Evolutionary conservation across 2,329 filamentous ascomycete genomes (phyloP), one percentile per base, ranked within the genome.

Genomic region (Exophiala lecanii-corni): DNA sequence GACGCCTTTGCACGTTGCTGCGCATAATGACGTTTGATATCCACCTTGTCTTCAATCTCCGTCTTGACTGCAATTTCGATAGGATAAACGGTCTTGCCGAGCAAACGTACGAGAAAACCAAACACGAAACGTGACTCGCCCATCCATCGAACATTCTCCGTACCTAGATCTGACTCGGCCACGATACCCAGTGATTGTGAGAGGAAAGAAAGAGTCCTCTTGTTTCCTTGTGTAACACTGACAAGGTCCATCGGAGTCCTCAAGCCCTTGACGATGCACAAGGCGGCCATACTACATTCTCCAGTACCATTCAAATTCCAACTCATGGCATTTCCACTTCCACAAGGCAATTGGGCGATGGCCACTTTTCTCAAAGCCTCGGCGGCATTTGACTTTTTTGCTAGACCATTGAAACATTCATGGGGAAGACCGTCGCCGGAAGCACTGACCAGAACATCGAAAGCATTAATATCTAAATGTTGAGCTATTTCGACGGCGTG

Each of bases 371-470:
- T 69, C 47, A 98, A 68, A 0, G 91, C 92, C 42, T 75, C 75
- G 21, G 74, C 71, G 15, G 89, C 89, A 64, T 96, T 86, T 3
- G 74, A 60, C 28, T 88, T 81, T 64, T 80, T 83, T 10, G 79
- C 89, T 21, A 98, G 69, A 0, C 92, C 92, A 60, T 98, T 97
- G 71, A 96, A 95, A 6, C 95, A 84, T 65, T 98, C 92, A 61
- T 95, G 84, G 0, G 88, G 84, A 28, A 95, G 73, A 7, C 92
- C 92, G 57, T 98, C 92, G 3, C 92, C 92, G 1, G 91, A 96
- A 60, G 88, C 92, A 50, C 87, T 86, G 18, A 91, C 81, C 10
- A 97, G 76, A 6, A 89, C 83, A 66, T 98, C 92, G 63, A 81
- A 95, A 2, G 75, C 77, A 36, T 89, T 78, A 19, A 92, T 74